Evolutionary conservation across 1,284 basidiomycete genomes (phyloP).

Genomic region (Leccinum olivaceoglutinosum): DNA sequence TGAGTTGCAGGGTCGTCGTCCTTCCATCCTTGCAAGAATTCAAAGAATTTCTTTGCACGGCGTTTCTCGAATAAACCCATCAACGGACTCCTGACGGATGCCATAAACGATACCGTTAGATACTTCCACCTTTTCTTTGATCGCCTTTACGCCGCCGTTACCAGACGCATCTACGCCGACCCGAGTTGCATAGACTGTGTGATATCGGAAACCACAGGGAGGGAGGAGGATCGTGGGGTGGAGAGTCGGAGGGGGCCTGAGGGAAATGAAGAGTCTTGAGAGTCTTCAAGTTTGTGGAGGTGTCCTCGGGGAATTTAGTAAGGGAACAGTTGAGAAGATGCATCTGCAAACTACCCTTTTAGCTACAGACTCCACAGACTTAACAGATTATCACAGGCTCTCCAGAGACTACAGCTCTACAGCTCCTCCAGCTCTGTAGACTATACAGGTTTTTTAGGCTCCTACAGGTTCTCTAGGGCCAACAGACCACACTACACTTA

Average conservation of each 20-base stretch:
- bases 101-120: conserved; percentile 81
- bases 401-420: too few species aligned
- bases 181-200: conserved; percentile 57
- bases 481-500: too few species aligned
- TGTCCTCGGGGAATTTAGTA: conserved; percentile 39
- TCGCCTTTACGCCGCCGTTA: conserved; percentile 56
- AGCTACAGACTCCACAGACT: too few species aligned
- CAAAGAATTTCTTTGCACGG: conserved; percentile 97
- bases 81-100: conserved; percentile 86
- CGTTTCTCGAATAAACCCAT: conserved; percentile 99
- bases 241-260: conserved; percentile 45
- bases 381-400: too few species aligned
- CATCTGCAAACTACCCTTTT: too few species aligned
- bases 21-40: conserved; percentile 94
- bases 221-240: conserved; percentile 59
- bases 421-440: too few species aligned
- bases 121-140: conserved; percentile 52
- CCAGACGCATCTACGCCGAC: conserved; percentile 75
- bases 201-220: conserved; percentile 85
- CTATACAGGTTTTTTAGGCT: too few species aligned
- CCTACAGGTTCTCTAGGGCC: too few species aligned
- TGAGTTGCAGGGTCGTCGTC: conserved; percentile 93
- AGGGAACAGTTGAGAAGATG: conserved; percentile 77
- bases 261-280: conserved; percentile 73
- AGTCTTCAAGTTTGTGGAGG: conserved; percentile 35